These are phyloP conservation scores for Mucor racemosus DNA, from an alignment of 371 early-diverging fungal species.

Conservation along the genomic window DNA sequence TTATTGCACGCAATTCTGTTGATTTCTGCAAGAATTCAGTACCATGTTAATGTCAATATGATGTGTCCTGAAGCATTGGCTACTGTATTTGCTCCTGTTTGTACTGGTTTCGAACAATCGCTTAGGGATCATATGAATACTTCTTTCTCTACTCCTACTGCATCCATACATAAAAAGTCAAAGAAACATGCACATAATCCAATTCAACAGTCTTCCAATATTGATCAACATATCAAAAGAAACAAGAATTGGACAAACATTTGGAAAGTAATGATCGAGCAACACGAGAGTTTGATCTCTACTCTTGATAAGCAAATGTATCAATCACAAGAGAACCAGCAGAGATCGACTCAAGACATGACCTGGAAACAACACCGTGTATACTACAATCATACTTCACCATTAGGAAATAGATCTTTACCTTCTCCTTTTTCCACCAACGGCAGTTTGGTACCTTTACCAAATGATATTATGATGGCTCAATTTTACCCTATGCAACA, in stretches of 20 bases:
- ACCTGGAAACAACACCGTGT: conserved; percentile 17
- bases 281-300: conserved; percentile 30
- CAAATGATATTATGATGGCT: conserved; percentile 16
- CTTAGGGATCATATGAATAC: conserved; percentile 15
- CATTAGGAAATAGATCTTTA: conserved; percentile 15
- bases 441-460: conserved; percentile 4
- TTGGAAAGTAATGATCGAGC: conserved; percentile 49
- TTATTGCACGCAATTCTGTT: conserved; percentile 41
- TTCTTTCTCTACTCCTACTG: conserved; percentile 12
- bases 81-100: conserved; percentile 50
- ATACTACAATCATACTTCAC: not conserved
- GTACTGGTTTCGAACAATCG: conserved; percentile 46
- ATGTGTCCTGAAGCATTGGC: conserved; percentile 54
- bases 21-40: conserved; percentile 32
- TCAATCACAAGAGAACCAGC: not conserved
- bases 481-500: conserved; percentile 21
- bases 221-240: conserved; percentile 28
- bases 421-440: conserved; percentile 26
- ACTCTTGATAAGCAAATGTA: conserved; percentile 16
- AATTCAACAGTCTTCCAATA: conserved; percentile 18
- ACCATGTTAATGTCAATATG: conserved; percentile 32
- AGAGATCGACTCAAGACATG: conserved; percentile 2
- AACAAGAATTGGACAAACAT: conserved; percentile 49
- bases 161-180: conserved; percentile 11
- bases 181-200: not conserved